Base-by-base conservation (phyloP, 116 monocot genomes). In the Dioscorea cayenensis region DNA sequence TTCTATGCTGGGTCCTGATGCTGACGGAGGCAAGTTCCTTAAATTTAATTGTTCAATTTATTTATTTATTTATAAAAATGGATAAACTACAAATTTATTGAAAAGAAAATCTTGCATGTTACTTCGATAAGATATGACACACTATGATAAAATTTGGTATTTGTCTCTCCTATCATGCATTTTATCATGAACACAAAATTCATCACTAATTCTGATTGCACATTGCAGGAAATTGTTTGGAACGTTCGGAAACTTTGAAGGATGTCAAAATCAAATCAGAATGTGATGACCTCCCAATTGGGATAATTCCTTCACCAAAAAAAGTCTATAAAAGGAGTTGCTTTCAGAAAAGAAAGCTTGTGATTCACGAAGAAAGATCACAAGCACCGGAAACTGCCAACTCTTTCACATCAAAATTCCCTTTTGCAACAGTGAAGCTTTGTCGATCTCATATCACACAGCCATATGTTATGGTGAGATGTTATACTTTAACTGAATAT, bases 391-490 rank as follows among this genome's bases (percentile, higher is more conserved):
- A 75, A 64, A 75, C 75, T 19, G 85, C 85, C n/a, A 36, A 70
- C n/a, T 66, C 78, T 29, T 85, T 81, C 64, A 64, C 37, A n/a
- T 85, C 81, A 22, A 62, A 61, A 17, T 75, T 77, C 60, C 85
- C 85, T 49, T 78, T 36, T 70, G 50, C 68, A 55, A 51, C 78
- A 13, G 25, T 75, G 32, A 67, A 64, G 38, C 64, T 81, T 76
- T 29, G 32, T 27, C 13, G 37, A 3, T 66, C 51, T 60, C 43
- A 23, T 58, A 37, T 73, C n/a, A 60, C 73, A 28, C 36, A 62
- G 28, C 14, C 49, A 50, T 68, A 36, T 66, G 16, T 69, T 68
- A 7, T 71, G 72, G 75, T 80, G 60, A 72, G 65, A 14, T 13
- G 52, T 18, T 52, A 25, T 25, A 52, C 3, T 52, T 52, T 52